A percentile compares a stretch with the other conserved stretches of the same genome.
phyloP scores from a whole-genome alignment of 768 basidiomycete genomes.

The Psilocybe tampanensis region DNA sequence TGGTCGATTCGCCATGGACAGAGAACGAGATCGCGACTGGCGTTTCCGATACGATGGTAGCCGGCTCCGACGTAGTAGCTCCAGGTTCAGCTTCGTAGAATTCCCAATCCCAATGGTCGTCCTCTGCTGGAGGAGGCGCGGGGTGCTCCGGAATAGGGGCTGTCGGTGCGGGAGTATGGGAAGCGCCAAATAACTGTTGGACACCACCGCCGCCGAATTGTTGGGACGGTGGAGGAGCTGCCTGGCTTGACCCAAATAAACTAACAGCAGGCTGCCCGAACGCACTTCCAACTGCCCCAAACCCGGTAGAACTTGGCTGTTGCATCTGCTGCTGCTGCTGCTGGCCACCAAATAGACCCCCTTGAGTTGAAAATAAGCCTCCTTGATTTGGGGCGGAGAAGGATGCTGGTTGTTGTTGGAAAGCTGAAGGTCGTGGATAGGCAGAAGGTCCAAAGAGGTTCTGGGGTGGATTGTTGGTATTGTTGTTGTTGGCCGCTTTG shows the following conservation, averaged over 20 bases:
- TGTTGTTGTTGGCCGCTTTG: conserved; percentile 11
- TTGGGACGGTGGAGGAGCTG: no score
- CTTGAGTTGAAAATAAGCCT: no score
- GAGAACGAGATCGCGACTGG: conserved; percentile 54
- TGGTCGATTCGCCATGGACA: conserved; percentile 49
- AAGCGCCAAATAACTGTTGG: no score
- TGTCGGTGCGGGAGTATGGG: background rate
- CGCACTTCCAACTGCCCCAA: background rate
- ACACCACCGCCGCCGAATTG: background rate
- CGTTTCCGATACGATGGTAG: conserved; percentile 51
- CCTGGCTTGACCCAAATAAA: background rate
- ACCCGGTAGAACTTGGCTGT: conserved; percentile 14
- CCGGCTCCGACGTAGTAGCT: conserved; percentile 33
- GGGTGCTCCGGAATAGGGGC: no score
- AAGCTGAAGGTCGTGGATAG: no score
- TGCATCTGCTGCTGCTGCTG: conserved; percentile 5
- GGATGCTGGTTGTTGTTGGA: background rate
- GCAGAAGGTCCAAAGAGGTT: background rate
- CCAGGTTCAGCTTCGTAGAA: conserved; percentile 23
- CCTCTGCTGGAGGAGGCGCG: conserved; percentile 1
- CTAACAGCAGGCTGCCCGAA: background rate
- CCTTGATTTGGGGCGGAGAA: background rate
- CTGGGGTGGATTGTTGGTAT: no score
- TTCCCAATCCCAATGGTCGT: conserved; percentile 33
- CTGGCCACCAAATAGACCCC: no score